Evolutionary conservation across 2,329 filamentous ascomycete genomes (phyloP).

Genomic region (Aspergillus sp.): DNA sequence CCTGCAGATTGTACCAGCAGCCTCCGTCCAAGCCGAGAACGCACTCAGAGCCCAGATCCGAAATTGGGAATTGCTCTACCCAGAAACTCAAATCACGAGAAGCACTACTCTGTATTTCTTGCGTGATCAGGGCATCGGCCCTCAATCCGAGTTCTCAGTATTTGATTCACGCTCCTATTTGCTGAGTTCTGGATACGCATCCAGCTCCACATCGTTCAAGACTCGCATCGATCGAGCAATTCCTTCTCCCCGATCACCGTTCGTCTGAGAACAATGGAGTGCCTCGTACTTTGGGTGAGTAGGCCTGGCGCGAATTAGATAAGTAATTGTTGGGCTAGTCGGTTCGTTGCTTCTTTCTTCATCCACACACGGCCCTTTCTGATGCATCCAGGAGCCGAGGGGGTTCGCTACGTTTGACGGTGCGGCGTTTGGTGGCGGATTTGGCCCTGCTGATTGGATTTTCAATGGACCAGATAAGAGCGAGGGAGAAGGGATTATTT

Average conservation of each 20-base stretch:
- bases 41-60: neutral
- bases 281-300: neutral
- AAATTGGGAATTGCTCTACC: neutral
- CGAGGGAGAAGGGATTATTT: neutral
- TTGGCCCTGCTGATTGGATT: neutral
- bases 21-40: neutral
- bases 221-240: neutral
- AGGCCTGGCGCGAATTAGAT: neutral
- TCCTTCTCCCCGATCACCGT: neutral
- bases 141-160: no score
- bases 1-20: neutral
- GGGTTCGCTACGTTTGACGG: neutral
- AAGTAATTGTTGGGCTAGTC: neutral
- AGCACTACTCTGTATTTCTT: neutral
- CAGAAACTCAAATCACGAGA: neutral
- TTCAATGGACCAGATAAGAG: neutral
- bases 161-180: no score
- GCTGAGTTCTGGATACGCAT: neutral
- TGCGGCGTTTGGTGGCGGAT: neutral
- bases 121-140: no score
- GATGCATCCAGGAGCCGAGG: no score
- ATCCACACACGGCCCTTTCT: neutral
- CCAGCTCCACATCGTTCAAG: neutral
- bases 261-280: neutral
- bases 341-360: slow-evolving; percentile 1